Evolutionary conservation across 371 early-diverging fungal species (phyloP), one percentile per base, ranked within the genome.

Genomic region (Rhizopus arrhizus): DNA sequence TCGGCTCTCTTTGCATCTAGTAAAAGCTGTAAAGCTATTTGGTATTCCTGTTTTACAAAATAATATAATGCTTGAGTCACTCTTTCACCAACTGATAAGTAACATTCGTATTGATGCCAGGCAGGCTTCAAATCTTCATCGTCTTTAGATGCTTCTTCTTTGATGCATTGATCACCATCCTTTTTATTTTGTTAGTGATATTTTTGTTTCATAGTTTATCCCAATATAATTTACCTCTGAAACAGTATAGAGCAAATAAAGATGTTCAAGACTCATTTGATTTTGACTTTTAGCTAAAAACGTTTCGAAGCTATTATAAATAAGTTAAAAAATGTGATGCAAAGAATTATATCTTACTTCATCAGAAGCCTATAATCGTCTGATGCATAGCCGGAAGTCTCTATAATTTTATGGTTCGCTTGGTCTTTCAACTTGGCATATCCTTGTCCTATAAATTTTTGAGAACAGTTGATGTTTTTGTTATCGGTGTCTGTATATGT

Each of bases 311-410:
- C 68, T 68, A 42, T 45, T n/a, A 5, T 12, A 45, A 16, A 0
- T 15, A 45, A 16, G 13, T 6, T 13, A 45, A 13, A 45, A 45
- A 33, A 38, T 3, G 22, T 41, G 40, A 5, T 38, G 34, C 9
- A 13, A 41, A 28, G 13, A 40, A 40, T 41, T 38, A 13, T 15
- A 1, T 31, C 53, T 53, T 60, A 78, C 78, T 48, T 62, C 58
- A 59, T 59, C 16, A 78, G 9, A 13, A 74, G 59, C 13, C 68
- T 65, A 45, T 65, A 61, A 46, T 74, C 69, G 32, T 73, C 71
- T 0, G 52, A 53, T 0, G 60, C 31, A 43, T 58, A 66, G 15
- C 22, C 29, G n/a, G 53, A 34, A 1, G 41, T 58, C 45, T 66
- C 48, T 1, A 52, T 16, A 13, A 68, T 63, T 11, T 53, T 64